Percentiles rank a stretch among this genome's conserved stretches.
Conservation (phyloP, 108 stramenopile genomes). For the Nannochloropsis gaditana region DNA sequence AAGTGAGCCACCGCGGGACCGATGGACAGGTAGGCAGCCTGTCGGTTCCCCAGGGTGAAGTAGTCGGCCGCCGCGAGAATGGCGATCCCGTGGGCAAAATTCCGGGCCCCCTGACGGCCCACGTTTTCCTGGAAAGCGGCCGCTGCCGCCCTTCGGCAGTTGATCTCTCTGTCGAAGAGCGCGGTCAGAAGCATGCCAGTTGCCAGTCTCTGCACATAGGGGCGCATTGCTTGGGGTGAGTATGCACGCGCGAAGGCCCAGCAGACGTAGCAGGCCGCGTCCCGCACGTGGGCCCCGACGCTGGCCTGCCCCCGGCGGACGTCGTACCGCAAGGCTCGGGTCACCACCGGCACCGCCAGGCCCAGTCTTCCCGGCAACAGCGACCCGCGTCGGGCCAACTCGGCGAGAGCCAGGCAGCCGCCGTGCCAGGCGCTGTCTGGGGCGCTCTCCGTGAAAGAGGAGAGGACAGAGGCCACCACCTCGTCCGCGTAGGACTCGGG, state of each 20-base stretch:
- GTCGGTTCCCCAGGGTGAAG: constrained; percentile 87
- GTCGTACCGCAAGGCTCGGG: constrained; percentile 67
- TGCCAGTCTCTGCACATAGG: constrained; percentile 64
- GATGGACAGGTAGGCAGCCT: constrained; percentile 67
- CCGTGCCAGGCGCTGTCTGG: constrained; percentile 88
- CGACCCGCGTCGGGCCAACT: constrained; percentile 88
- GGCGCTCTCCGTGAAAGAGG: constrained; percentile 61
- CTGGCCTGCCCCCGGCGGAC: constrained; percentile 70
- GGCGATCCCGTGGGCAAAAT: constrained; percentile 85
- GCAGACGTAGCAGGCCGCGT: constrained; percentile 95
- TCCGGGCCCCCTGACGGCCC: constrained; percentile 62
- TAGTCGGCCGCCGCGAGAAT: constrained; percentile 91
- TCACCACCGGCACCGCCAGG: constrained; percentile 74
- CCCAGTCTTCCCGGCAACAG: constrained; percentile 74
- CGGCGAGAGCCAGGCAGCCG: constrained; percentile 86
- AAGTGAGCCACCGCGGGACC: constrained; percentile 67
- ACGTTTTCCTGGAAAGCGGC: constrained; percentile 89
- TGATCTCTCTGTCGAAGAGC: constrained; percentile 94
- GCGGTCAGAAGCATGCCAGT: constrained; percentile 73
- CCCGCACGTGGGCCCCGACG: constrained; percentile 91
- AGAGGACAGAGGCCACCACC: constrained; percentile 82
- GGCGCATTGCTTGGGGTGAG: constrained; percentile 64
- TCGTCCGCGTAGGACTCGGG: constrained; percentile 83
- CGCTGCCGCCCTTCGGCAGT: constrained; percentile 92
- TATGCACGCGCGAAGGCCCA: constrained; percentile 99